Base-by-base conservation (phyloP, 768 basidiomycete species). In the Russula earlei region DNA sequence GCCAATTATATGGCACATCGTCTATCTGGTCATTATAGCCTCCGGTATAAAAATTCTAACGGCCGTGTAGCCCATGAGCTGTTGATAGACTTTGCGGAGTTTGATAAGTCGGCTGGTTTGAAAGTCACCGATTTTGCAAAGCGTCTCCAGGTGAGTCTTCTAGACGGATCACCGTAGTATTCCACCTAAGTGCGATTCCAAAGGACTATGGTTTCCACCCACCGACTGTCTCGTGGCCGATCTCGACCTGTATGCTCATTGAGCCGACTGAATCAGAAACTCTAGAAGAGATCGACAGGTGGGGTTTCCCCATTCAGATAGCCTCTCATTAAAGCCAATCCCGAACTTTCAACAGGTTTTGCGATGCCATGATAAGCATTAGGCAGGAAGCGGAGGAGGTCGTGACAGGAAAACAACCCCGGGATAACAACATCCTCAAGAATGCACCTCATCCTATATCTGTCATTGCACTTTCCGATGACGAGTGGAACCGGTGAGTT, bases 221-320 rank as follows among this genome's bases (percentile, higher is more conserved):
- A 40, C 96, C 96, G 2, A 99, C 96, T 5, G 95, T 92, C 70
- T 93, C 93, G 6, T 98, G 96, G 96, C 96, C 96, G 6, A 93
- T 90, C 60, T 85, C 91, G 19, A 96, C 95, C 1, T 94, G 89
- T 66, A 96, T 96, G 91, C 77, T 96, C 50, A 96, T 97, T 60
- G 95, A 98, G 71, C 95, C 95, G 6, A 98, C 95, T 2, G 95
- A 98, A 70, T 94, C 91, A 0, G 95, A 98, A 72, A 83, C 89
- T 0, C 76, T 96, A 27, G 87, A 93, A 58, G 95, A 97, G 69
- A 80, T 98, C 50, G 91, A 98, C 66, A 80, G 85, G 83, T 88
- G 58, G 45, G 72, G 62, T 22, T 22, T 9, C 24, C 4, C 7
- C 44, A 22, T 10, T n/a, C 17, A 17, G 8, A 25, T 19, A 51